Base-by-base conservation (phyloP, 2,329 filamentous ascomycete species). In the Phyllosticta ampelicida region DNA sequence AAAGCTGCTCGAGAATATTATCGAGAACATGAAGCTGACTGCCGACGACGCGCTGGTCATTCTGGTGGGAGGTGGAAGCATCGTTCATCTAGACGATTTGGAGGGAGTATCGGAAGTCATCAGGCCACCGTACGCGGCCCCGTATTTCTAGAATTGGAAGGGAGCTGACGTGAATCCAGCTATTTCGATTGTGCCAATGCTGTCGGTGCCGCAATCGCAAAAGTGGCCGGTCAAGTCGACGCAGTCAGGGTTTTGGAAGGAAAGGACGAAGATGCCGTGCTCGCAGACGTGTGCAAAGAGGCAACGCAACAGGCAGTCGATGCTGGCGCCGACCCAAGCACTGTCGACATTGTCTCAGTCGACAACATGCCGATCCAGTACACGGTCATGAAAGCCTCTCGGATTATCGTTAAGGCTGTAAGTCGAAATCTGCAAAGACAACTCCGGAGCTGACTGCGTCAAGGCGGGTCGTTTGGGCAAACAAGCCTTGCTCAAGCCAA, bases 131-230 rank as follows among this genome's bases (percentile, higher is more conserved):
- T 44, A 44, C 13, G 30, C 30, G 5, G 72, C 1, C 79, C 79
- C 0, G 80, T 81, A 0, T 71, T 71, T 74, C 8, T 71, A 77
- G 61, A 75, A 78, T 60, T 9, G 70, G 75, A 4, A 81, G 81
- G 0, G 73, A 76, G 2, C 30, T 44, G 30, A 44, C 23, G 8
- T 44, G 11, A n/a, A 3, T 16, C 13, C 11, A 23, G 30, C 29
- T 78, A 78, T 53, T 73, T 80, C 30, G 79, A 78, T 58, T 80
- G 78, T 0, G 81, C 81, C 5, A 85, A 84, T 66, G 81, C 82
- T 0, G 78, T 85, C 2, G 82, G 82, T 5, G 81, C 82, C 0
- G 82, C 82, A 0, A 81, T 82, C 21, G 79, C 78, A 2, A 80
- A 80, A 58, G 76, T 82, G 0, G 76, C 76, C 2, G 79, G 79